A percentile compares a stretch with the other conserved stretches of the same genome.
Conservation (phyloP, 2,329 filamentous ascomycete genomes). For the Zopfia rhizophila region DNA sequence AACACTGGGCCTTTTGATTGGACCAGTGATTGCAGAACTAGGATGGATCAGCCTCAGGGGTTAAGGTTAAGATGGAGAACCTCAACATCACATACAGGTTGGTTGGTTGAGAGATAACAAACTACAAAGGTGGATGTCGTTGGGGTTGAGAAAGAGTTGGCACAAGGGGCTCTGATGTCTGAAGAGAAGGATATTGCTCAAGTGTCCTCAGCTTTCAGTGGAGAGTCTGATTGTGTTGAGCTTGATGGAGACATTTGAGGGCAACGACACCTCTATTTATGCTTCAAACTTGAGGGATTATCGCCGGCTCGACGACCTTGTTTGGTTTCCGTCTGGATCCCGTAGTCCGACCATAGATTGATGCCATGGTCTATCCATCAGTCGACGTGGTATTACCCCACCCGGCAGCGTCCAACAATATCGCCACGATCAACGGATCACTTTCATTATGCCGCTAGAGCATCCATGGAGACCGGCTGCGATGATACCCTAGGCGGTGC, state of each 20-base stretch:
- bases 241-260: constrained; percentile 38
- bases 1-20: constrained; percentile 36
- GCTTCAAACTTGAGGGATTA: constrained; percentile 39
- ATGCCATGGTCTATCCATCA: constrained; percentile 50
- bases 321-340: constrained; percentile 40
- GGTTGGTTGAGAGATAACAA: constrained; percentile 43
- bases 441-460: constrained; percentile 56
- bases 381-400: constrained; percentile 55
- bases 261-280: constrained; percentile 53
- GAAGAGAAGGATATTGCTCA: constrained; percentile 42
- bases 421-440: constrained; percentile 56
- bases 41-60: constrained; percentile 43
- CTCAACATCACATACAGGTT: constrained; percentile 40
- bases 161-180: constrained; percentile 37
- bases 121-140: constrained; percentile 20
- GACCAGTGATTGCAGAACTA: constrained; percentile 30
- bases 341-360: constrained; percentile 48
- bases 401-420: constrained; percentile 55
- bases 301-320: constrained; percentile 34
- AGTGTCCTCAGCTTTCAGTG: constrained; percentile 38
- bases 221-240: constrained; percentile 38
- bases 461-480: constrained; percentile 53
- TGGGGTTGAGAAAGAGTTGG: constrained; percentile 31
- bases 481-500: constrained; percentile 57
- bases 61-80: constrained; percentile 29